These are phyloP conservation scores for Mycena belliarum DNA, from an alignment of 768 basidiomycete genomes.

Conservation along the genomic window DNA sequence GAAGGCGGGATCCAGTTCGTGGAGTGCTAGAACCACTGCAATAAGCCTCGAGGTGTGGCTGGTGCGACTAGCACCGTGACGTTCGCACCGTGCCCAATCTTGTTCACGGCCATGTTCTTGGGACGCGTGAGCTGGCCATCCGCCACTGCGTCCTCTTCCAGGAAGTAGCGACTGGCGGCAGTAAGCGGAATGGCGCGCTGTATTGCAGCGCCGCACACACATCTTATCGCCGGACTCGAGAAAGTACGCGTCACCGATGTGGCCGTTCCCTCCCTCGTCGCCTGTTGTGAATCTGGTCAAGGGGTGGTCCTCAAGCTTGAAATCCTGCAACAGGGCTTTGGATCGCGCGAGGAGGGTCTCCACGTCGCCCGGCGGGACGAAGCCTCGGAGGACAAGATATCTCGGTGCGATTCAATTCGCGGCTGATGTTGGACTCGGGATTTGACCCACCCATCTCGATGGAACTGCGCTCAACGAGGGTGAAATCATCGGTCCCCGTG, in stretches of 20 bases:
- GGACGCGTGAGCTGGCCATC: conserved; percentile 69
- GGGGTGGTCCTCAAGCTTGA: conserved; percentile 78
- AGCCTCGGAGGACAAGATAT: conserved; percentile 77
- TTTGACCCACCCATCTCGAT: conserved; percentile 54
- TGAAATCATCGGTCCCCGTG: background rate
- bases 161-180: conserved; percentile 68
- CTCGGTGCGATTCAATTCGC: conserved; percentile 37
- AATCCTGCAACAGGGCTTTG: conserved; percentile 74
- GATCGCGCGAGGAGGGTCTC: conserved; percentile 67
- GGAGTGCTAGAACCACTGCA: conserved; percentile 57
- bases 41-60: no score
- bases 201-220: conserved; percentile 29
- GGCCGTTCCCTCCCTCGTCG: conserved; percentile 49
- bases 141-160: conserved; percentile 84
- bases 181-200: background rate
- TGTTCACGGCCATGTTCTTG: conserved; percentile 86
- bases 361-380: conserved; percentile 63
- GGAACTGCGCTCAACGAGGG: conserved; percentile 47
- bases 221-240: conserved; percentile 92
- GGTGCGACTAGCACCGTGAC: background rate
- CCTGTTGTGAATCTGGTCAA: conserved; percentile 90
- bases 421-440: background rate
- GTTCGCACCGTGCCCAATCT: conserved; percentile 82
- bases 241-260: conserved; percentile 93
- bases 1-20: conserved; percentile 83